These are phyloP conservation scores for Leccinum subgranulosum DNA, from an alignment of 768 basidiomycete species.

Conservation along the genomic window DNA sequence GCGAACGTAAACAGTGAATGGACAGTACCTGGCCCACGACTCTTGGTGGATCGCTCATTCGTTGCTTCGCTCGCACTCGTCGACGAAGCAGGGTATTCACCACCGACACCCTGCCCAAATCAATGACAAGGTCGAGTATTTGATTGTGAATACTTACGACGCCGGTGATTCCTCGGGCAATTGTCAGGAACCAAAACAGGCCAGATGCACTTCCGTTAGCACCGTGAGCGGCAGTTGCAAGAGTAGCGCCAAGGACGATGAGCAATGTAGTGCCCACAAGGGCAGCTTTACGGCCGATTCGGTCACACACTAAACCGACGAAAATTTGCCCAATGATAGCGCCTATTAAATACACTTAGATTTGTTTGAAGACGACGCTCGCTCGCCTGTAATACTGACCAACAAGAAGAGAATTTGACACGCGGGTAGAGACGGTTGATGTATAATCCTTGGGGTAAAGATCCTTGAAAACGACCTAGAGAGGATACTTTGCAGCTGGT, in stretches of 20 bases:
- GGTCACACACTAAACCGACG: slow-evolving; percentile 70
- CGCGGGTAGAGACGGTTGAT: slow-evolving; percentile 56
- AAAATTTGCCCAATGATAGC: slow-evolving; percentile 59
- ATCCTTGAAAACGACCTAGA: slow-evolving; percentile 59
- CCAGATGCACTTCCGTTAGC: slow-evolving; percentile 51
- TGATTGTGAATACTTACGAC: slow-evolving; percentile 38
- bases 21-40: slow-evolving; percentile 54
- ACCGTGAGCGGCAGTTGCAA: slow-evolving; percentile 68
- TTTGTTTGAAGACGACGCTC: background rate
- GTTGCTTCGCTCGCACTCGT: slow-evolving; percentile 70
- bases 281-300: slow-evolving; percentile 72
- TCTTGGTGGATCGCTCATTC: slow-evolving; percentile 60
- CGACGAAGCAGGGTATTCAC: slow-evolving; percentile 74
- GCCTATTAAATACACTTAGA: slow-evolving; percentile 35
- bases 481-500: slow-evolving; percentile 9
- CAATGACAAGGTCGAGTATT: background rate
- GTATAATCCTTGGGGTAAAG: slow-evolving; percentile 66
- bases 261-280: slow-evolving; percentile 64
- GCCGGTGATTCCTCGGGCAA: slow-evolving; percentile 69
- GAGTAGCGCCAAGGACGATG: slow-evolving; percentile 66
- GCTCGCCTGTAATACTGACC: slow-evolving; percentile 37
- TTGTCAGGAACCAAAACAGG: slow-evolving; percentile 72
- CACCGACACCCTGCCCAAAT: slow-evolving; percentile 58
- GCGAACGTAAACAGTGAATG: slow-evolving; percentile 4
- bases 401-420: slow-evolving; percentile 68